Percentiles rank a stretch among this genome's conserved stretches.
These are phyloP conservation scores for Globisporangium heterothallicum DNA, from an alignment of 352 stramenopile genomes.

Conservation along the genomic window DNA sequence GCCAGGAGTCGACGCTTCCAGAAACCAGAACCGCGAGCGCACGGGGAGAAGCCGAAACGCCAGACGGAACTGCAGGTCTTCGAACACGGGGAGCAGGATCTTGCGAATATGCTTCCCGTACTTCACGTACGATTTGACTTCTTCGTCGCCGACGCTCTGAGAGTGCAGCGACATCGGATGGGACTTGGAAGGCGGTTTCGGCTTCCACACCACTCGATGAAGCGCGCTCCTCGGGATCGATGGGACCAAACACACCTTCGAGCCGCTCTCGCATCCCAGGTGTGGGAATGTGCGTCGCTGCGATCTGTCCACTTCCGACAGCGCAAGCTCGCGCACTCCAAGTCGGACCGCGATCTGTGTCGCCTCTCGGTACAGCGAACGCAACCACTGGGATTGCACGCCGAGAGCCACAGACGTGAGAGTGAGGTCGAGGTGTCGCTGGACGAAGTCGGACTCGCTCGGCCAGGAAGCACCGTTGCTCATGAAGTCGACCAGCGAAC, in stretches of 20 bases:
- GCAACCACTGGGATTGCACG: no score
- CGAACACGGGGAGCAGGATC: constrained; percentile 12
- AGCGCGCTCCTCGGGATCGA: constrained; percentile 1
- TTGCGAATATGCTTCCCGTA: not conserved
- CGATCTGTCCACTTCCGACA: no score
- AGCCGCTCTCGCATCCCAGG: no score
- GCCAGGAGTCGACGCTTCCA: constrained; percentile 3
- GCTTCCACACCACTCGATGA: not conserved
- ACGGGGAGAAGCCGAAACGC: constrained; percentile 10
- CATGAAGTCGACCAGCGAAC: constrained; percentile 3
- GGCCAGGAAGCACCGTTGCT: not conserved
- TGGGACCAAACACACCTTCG: constrained; percentile 4
- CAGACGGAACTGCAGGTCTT: constrained; percentile 14
- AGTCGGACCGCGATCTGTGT: no score
- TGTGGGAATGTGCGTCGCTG: no score
- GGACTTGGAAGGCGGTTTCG: not conserved
- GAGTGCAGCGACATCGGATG: constrained; percentile 5
- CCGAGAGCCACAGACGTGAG: no score
- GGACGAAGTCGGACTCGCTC: not conserved
- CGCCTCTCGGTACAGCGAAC: no score
- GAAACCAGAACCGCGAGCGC: constrained; percentile 14
- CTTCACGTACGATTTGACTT: constrained; percentile 2
- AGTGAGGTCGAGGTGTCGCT: constrained; percentile 1
- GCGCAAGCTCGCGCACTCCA: no score
- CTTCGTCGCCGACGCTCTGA: not conserved